Conservation (phyloP, 345 rosid genomes). For the Luvunga scandens region DNA sequence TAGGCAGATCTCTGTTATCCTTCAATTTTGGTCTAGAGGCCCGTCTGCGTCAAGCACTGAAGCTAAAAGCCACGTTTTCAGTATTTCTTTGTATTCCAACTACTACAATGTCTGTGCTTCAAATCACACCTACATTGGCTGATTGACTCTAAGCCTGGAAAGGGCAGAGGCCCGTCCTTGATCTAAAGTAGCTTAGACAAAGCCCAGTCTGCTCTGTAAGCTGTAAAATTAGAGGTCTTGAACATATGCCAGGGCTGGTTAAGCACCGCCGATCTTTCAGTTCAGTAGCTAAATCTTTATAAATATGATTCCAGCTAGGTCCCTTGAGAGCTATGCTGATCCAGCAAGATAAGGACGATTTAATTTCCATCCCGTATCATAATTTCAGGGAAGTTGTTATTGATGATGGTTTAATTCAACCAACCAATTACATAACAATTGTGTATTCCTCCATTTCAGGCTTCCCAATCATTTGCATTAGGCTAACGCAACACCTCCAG, state of each 20-base stretch:
- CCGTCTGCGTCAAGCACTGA: neutral
- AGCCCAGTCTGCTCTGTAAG: no score
- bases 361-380: neutral
- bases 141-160: no score
- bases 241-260: no score
- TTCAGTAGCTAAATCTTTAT: no score
- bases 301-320: neutral
- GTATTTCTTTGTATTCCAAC: neutral
- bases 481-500: no score
- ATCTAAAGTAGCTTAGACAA: no score
- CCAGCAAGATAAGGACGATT: neutral
- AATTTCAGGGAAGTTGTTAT: neutral
- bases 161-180: no score
- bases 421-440: neutral
- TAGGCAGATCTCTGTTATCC: neutral
- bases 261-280: no score
- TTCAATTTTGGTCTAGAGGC: neutral
- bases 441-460: no score
- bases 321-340: neutral
- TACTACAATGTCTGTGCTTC: neutral
- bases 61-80: neutral
- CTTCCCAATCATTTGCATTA: no score
- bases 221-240: no score
- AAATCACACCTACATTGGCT: neutral
- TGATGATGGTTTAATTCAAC: neutral